Percentiles rank a stretch among this genome's conserved stretches.
phyloP scores from a whole-genome alignment of 495 filamentous ascomycete species.

The Cetradonia linearis region DNA sequence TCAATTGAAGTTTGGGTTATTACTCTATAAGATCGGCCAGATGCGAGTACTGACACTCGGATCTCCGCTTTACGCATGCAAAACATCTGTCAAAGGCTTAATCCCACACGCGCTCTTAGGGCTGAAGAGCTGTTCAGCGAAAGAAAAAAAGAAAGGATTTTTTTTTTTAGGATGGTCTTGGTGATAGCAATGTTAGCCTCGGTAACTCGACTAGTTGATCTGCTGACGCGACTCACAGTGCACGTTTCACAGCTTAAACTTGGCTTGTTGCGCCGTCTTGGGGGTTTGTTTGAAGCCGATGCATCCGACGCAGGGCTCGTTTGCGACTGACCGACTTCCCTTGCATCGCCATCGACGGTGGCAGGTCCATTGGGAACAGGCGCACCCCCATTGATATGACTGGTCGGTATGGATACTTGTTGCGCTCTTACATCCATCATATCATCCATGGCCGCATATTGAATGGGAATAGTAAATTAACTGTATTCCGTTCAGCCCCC shows the following conservation, averaged over 20 bases:
- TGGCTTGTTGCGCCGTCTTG: constrained; percentile 51
- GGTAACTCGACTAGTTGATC: not conserved
- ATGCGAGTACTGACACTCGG: constrained; percentile 56
- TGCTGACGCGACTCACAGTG: constrained; percentile 29
- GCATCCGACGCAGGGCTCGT: constrained; percentile 6
- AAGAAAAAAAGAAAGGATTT: not conserved
- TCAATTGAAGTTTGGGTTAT: constrained; percentile 19
- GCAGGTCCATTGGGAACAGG: not conserved
- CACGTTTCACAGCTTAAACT: constrained; percentile 64
- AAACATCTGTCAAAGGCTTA: constrained; percentile 43
- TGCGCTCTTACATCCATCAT: constrained; percentile 18
- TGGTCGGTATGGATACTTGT: constrained; percentile 10
- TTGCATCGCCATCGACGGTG: not conserved
- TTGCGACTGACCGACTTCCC: not conserved
- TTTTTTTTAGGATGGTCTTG: too few relatives aligned
- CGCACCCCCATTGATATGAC: not conserved
- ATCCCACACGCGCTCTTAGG: constrained; percentile 4
- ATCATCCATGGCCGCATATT: constrained; percentile 8
- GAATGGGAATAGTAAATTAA: constrained; percentile 4
- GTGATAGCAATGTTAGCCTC: not conserved
- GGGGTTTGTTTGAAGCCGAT: constrained; percentile 7
- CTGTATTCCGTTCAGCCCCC: not conserved
- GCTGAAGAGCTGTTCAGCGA: not conserved
- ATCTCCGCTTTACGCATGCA: constrained; percentile 61
- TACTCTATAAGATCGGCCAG: constrained; percentile 61